Base-by-base conservation (phyloP, 345 rosid genomes). In the Psidium guajava region DNA sequence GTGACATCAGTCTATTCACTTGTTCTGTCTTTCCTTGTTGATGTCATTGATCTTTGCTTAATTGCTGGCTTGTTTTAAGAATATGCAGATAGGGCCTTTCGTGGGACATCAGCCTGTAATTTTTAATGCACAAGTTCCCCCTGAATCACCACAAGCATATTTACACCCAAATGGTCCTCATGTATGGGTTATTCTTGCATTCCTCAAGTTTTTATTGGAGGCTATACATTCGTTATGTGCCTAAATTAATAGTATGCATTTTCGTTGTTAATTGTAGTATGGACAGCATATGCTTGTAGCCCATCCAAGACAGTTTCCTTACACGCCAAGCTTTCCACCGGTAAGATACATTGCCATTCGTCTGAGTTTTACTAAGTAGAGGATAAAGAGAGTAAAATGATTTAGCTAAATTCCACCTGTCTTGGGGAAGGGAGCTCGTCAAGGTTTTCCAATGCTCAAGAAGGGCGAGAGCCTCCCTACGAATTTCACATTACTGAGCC, bases 131-230 rank as follows among this genome's bases (percentile, higher is more conserved):
- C 96, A 88, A 89, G 90, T 86, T 84, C 88, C 94, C 82, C 91
- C 93, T 54, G 95, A 92, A 57, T 73, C 93, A 54, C 91, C 92
- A 20, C 96, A 90, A 87, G 86, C 94, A 50, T 97, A 94, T 92
- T 92, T 92, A 85, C 98, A 92, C 83, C 96, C 95, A 74, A 89
- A 87, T 86, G 98, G 93, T 87, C 94, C 94, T 86, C 96, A 93
- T 95, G 97, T 96, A 86, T 59, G 88, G 82, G 59, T 50, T 83
- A 40, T 82, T 15, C 51, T 20, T 57, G 32, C 58, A 44, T 54
- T 28, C 42, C 27, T 51, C 25, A 8, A n/a, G 49, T 85, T 22
- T 55, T 73, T 58, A 16, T 54, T 36, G 50, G 75, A 27, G 61
- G 11, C 49, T 53, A 51, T 86, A 81, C 50, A 44, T 84, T 73